A percentile compares a stretch with the other conserved stretches of the same genome.
Conservation (phyloP, 306 rosid genomes). For the Vigna nakashimae region DNA sequence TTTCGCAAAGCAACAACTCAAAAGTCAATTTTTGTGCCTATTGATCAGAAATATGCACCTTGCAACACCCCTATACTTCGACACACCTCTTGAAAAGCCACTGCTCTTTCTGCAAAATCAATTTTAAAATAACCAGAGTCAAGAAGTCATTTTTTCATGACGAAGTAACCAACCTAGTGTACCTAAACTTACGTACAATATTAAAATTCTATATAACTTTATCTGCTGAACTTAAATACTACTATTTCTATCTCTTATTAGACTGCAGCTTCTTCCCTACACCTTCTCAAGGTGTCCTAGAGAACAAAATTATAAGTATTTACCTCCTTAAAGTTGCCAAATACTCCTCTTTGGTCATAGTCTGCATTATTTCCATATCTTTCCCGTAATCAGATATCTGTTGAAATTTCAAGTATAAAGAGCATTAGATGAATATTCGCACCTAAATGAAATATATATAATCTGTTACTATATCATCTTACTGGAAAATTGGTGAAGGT, state of each 20-base stretch:
- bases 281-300: not conserved
- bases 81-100: constrained; percentile 96
- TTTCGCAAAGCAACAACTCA: constrained; percentile 15
- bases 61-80: constrained; percentile 92
- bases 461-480: constrained; percentile 15
- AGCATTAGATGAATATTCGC: constrained; percentile 2
- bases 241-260: not conserved
- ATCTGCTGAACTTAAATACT: constrained; percentile 7
- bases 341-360: constrained; percentile 83
- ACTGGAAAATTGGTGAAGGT: constrained; percentile 82
- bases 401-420: not conserved
- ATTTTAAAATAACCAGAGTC: not conserved
- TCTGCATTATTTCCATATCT: constrained; percentile 74
- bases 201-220: not conserved
- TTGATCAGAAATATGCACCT: constrained; percentile 54
- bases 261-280: not conserved
- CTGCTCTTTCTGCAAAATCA: constrained; percentile 73
- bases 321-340: constrained; percentile 84
- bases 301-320: constrained; percentile 1
- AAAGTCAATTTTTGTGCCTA: constrained; percentile 2
- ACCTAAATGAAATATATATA: not conserved
- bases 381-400: constrained; percentile 72
- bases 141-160: not conserved
- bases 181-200: not conserved
- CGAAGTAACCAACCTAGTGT: not conserved